Evolutionary conservation across 371 early-diverging fungal species (phyloP), one percentile per base, ranked within the genome.

Genomic region (Mucor velutinosus): DNA sequence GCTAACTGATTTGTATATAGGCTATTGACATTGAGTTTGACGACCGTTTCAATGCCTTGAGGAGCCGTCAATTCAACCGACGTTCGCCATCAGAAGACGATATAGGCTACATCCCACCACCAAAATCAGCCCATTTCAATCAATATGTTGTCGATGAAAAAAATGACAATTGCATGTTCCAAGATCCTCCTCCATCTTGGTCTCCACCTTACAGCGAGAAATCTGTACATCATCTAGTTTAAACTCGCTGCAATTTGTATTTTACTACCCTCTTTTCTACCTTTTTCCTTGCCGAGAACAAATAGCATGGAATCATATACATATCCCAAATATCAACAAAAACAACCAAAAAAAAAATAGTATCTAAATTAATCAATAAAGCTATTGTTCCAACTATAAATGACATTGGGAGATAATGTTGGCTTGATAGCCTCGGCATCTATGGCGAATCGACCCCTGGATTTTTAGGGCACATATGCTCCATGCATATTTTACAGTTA

Each of bases 1-100:
- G 27, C 35, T 25, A 59, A 56, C 39, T 60, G 43, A 27, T 23
- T 49, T 57, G 12, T 45, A 37, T 62, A 29, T 62, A 80, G 81
- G 72, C 72, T 2, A 60, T 80, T 27, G 62, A 66, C 11, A 76
- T 80, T 60, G 76, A 77, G 21, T 66, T 77, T 53, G 81, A 80
- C 62, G 73, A 80, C 53, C 69, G 81, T 32, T 80, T 69, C 58
- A 70, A 41, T 35, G 76, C 76, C 30, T 64, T 80, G 39, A 71
- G 66, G 41, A 73, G 74, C 67, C 69, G 64, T 21, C 63, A 66
- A 66, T 66, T 66, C 25, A 69, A 66, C 57, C 61, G 59, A 60
- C 65, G 58, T 17, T 61, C 62, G 21, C 57, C 61, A 15, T 67
- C 67, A 29, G 67, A 61, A 56, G 67, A 67, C 32, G 56, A 57